Percentiles rank a stretch among this genome's conserved stretches.
phyloP scores from a whole-genome alignment of 331 rosid species.

The Acacia pycnantha region DNA sequence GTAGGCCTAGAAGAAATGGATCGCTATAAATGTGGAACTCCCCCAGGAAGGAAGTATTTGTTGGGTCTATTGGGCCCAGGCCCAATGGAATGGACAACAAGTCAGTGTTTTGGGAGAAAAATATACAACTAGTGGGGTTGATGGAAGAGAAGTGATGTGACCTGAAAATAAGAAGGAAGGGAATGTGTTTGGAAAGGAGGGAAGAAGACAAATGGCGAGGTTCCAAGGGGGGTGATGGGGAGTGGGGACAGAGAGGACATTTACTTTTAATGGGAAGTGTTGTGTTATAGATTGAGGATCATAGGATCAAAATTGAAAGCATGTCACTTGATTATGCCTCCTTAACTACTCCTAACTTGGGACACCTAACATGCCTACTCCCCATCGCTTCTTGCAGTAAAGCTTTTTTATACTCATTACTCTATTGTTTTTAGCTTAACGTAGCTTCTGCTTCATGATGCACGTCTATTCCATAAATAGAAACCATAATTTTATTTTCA shows the following conservation, averaged over 20 bases:
- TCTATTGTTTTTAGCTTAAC: not conserved
- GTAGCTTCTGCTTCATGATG: no score
- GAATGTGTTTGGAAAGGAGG: constrained; percentile 44
- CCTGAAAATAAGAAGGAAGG: constrained; percentile 13
- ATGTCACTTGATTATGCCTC: constrained; percentile 30
- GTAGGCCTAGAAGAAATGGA: not conserved
- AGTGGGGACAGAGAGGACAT: constrained; percentile 32
- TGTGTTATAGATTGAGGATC: constrained; percentile 8
- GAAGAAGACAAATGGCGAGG: constrained; percentile 26
- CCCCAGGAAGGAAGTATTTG: no score
- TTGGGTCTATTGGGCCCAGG: not conserved
- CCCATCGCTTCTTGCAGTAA: not conserved
- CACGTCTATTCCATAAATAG: not conserved
- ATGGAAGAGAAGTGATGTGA: constrained; percentile 31
- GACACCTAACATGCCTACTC: constrained; percentile 9
- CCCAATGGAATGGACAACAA: not conserved
- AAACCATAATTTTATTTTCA: no score
- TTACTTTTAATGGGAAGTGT: not conserved
- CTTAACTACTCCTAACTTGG: constrained; percentile 22
- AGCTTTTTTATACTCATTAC: not conserved
- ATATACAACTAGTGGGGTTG: not conserved
- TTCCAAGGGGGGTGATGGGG: constrained; percentile 28
- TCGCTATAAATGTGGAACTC: no score
- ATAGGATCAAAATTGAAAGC: not conserved
- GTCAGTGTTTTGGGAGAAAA: no score